Conservation (phyloP, 139 green algal genomes). For the Micractinium sp. region DNA sequence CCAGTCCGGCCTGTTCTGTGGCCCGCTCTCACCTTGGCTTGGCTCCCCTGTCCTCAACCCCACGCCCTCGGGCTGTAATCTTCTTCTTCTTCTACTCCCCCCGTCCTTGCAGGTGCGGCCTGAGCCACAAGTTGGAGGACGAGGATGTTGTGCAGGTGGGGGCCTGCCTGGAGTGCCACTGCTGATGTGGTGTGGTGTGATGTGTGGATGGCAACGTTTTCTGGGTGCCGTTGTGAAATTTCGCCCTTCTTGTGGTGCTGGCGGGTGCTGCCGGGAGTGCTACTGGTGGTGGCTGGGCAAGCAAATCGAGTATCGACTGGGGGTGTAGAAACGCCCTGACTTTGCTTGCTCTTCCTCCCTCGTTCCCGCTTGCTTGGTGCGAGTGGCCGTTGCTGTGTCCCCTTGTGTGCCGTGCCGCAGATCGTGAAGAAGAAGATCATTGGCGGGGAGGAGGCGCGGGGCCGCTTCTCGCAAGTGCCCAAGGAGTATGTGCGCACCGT, state of each 20-base stretch:
- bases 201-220: not conserved
- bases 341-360: too few relatives aligned
- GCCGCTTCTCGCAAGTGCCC: constrained; percentile 63
- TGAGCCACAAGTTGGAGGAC: constrained; percentile 71
- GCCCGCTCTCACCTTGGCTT: not conserved
- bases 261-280: too few relatives aligned
- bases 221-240: too few relatives aligned
- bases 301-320: too few relatives aligned
- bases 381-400: not conserved
- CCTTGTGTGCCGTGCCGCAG: constrained; percentile 35
- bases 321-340: too few relatives aligned
- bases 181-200: not conserved
- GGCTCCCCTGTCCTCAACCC: too few relatives aligned
- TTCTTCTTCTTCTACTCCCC: not conserved
- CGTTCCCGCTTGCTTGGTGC: too few relatives aligned
- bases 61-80: too few relatives aligned
- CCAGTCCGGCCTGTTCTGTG: too few relatives aligned
- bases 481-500: constrained; percentile 31
- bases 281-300: too few relatives aligned
- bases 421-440: constrained; percentile 96
- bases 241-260: too few relatives aligned
- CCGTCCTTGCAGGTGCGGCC: constrained; percentile 35
- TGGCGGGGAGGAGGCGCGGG: constrained; percentile 69
- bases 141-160: constrained; percentile 88
- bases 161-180: too few relatives aligned